A percentile compares a stretch with the other conserved stretches of the same genome.
These are phyloP conservation scores for Yamadazyma spencermartinsiae DNA, from an alignment of 1,139 yeast genomes.

Conservation along the genomic window DNA sequence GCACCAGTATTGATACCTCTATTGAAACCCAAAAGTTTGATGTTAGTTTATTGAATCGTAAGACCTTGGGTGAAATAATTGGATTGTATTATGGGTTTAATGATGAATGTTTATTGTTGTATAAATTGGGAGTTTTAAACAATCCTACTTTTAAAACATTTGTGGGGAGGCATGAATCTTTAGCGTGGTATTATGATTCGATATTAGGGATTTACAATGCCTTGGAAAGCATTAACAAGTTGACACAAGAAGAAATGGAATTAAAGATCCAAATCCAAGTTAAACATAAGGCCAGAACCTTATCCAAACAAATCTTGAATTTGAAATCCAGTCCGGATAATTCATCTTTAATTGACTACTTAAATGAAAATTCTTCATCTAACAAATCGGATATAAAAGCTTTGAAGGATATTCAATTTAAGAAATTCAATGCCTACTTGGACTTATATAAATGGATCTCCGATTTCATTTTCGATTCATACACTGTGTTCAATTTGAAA, in stretches of 20 bases:
- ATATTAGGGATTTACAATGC: slow-evolving; percentile 53
- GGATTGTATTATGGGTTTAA: slow-evolving; percentile 62
- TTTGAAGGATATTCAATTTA: slow-evolving; percentile 37
- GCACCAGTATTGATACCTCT: slow-evolving; percentile 10
- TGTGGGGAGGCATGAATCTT: slow-evolving; percentile 53
- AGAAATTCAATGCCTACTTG: slow-evolving; percentile 39
- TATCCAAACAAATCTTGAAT: slow-evolving; percentile 41
- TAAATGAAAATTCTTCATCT: slow-evolving; percentile 18
- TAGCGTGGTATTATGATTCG: slow-evolving; percentile 67
- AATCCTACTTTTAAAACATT: slow-evolving; percentile 34
- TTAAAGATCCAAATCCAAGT: slow-evolving; percentile 41
- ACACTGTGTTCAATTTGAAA: slow-evolving; percentile 41
- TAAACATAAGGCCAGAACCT: slow-evolving; percentile 35
- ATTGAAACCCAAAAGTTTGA: slow-evolving; percentile 12
- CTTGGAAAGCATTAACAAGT: slow-evolving; percentile 35
- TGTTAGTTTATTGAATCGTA: slow-evolving; percentile 36
- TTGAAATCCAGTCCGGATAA: slow-evolving; percentile 10
- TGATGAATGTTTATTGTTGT: slow-evolving; percentile 59
- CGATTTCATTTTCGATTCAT: slow-evolving; percentile 44
- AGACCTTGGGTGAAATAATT: slow-evolving; percentile 47
- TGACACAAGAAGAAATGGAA: slow-evolving; percentile 47
- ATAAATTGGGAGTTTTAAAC: slow-evolving; percentile 52
- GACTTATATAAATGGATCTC: slow-evolving; percentile 44
- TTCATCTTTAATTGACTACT: slow-evolving; percentile 13
- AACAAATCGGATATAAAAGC: slow-evolving; percentile 22